Evolutionary conservation across 306 rosid genomes (phyloP).

Genomic region (Vigna unguiculata): DNA sequence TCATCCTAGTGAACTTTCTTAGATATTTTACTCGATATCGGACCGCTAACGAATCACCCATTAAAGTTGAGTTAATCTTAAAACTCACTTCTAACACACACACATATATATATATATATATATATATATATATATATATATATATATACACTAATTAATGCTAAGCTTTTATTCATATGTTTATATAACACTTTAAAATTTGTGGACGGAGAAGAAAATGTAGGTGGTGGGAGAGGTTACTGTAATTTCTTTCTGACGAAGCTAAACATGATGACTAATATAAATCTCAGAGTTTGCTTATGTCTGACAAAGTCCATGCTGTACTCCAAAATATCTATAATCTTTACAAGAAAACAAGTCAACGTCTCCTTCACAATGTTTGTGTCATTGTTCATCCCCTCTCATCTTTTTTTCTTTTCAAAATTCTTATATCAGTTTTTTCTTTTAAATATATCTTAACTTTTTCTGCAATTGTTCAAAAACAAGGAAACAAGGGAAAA

Average conservation of each 20-base stretch:
- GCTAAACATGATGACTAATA: constrained; percentile 12
- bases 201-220: constrained; percentile 12
- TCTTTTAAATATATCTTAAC: background rate
- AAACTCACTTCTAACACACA: no score
- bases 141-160: no score
- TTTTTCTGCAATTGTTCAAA: background rate
- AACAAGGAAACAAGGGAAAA: no score
- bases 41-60: no score
- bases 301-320: constrained; percentile 37
- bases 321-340: background rate
- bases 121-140: no score
- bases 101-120: no score
- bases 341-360: background rate
- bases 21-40: no score
- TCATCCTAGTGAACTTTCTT: no score
- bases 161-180: no score
- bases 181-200: background rate
- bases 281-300: background rate
- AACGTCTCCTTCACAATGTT: background rate
- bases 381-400: constrained; percentile 2
- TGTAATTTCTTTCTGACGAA: constrained; percentile 22
- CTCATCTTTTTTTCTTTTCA: background rate
- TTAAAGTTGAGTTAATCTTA: no score
- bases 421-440: background rate
- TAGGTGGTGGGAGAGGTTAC: background rate